A percentile compares a stretch with the other conserved stretches of the same genome.
phyloP scores from a whole-genome alignment of 192 early-diverging fungal species.

The Umbelopsis vinacea region DNA sequence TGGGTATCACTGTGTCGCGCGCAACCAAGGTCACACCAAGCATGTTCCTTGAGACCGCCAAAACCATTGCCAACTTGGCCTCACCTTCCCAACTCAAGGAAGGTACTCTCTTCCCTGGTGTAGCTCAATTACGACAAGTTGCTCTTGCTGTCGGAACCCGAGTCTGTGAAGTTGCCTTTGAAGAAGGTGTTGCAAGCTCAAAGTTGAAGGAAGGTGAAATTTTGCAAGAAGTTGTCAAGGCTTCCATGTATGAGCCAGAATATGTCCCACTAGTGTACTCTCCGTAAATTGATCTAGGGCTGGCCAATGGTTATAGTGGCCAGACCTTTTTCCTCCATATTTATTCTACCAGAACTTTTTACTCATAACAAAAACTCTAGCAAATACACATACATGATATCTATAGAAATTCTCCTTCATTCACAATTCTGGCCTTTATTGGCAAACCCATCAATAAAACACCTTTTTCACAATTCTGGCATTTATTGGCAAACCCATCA shows the following conservation, averaged over 20 bases:
- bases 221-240: constrained; percentile 50
- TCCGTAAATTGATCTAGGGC: constrained; percentile 3
- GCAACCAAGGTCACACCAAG: constrained; percentile 51
- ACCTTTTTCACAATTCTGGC: neutral
- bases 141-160: constrained; percentile 49
- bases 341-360: neutral
- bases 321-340: neutral
- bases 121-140: constrained; percentile 50
- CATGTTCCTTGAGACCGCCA: constrained; percentile 61
- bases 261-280: constrained; percentile 50
- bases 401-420: neutral
- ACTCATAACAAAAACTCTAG: no score
- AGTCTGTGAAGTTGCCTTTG: constrained; percentile 57
- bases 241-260: constrained; percentile 59
- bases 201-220: constrained; percentile 46
- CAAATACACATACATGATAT: no score
- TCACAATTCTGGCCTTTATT: neutral
- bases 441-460: neutral
- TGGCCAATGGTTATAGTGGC: no score
- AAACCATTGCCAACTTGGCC: constrained; percentile 55
- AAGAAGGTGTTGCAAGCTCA: constrained; percentile 53
- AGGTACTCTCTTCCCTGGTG: constrained; percentile 56
- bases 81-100: constrained; percentile 52
- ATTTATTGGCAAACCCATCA: neutral
- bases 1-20: constrained; percentile 55